Percentiles rank a stretch among this genome's conserved stretches.
Conservation (phyloP, 2,329 filamentous ascomycete species). For the Hymenoscyphus infarciens region DNA sequence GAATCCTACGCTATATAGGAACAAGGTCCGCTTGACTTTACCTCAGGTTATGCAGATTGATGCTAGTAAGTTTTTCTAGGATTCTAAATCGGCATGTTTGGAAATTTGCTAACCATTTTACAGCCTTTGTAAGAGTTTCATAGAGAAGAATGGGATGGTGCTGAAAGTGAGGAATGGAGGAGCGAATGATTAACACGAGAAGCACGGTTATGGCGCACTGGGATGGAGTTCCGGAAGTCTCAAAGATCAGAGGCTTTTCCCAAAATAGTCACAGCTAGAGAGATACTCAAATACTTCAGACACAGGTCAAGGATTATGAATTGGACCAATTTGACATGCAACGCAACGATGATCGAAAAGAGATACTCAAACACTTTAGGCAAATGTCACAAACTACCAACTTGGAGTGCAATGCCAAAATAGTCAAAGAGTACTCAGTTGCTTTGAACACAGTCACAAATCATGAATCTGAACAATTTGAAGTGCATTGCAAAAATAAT, state of each 20-base stretch:
- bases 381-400: too few species aligned
- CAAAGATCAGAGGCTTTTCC: not conserved
- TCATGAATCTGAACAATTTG: not conserved
- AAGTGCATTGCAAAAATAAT: not conserved
- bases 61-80: slow-evolving; percentile 69
- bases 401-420: not conserved
- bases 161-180: not conserved
- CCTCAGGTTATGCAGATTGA: slow-evolving; percentile 92
- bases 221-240: slow-evolving; percentile 7
- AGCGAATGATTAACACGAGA: slow-evolving; percentile 5
- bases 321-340: not conserved
- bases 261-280: not conserved
- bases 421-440: too few species aligned
- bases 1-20: slow-evolving; percentile 82
- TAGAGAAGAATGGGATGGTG: slow-evolving; percentile 14
- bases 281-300: not conserved
- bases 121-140: slow-evolving; percentile 35
- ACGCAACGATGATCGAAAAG: too few species aligned
- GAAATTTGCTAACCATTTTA: not conserved
- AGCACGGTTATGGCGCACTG: slow-evolving; percentile 9
- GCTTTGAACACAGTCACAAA: not conserved
- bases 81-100: not conserved
- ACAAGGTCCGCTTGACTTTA: slow-evolving; percentile 84
- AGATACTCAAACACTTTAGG: too few species aligned
- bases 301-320: not conserved